Conservation (phyloP, 495 filamentous ascomycete genomes). For the Penicillium nucicola region DNA sequence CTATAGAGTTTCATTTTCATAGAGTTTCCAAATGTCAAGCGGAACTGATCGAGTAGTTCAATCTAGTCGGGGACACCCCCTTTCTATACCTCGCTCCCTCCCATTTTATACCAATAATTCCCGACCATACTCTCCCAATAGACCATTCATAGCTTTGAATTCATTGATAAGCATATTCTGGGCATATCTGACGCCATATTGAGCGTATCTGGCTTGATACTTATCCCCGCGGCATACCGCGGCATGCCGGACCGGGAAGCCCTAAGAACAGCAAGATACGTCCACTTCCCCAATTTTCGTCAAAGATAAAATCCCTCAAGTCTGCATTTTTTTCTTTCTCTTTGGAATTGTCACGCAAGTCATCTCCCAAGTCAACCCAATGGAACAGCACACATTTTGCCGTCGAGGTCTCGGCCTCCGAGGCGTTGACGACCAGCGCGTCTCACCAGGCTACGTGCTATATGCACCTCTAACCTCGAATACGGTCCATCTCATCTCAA, state of each 20-base stretch:
- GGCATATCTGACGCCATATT: slow-evolving; percentile 22
- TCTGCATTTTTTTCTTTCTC: neutral
- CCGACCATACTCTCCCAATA: slow-evolving; percentile 40
- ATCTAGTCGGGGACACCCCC: neutral
- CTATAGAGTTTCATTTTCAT: neutral
- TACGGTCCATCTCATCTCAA: slow-evolving; percentile 39
- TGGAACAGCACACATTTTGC: slow-evolving; percentile 43
- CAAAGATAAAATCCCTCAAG: neutral
- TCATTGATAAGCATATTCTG: slow-evolving; percentile 16
- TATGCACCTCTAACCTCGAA: slow-evolving; percentile 40
- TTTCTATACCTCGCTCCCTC: neutral
- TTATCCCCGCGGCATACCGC: slow-evolving; percentile 29
- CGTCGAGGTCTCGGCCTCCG: slow-evolving; percentile 42
- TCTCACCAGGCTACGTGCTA: slow-evolving; percentile 43
- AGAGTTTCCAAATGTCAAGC: neutral
- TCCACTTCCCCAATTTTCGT: neutral
- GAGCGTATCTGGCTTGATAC: slow-evolving; percentile 1
- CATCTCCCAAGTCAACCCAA: neutral
- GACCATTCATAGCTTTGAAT: neutral
- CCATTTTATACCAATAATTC: neutral
- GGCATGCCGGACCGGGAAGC: slow-evolving; percentile 24
- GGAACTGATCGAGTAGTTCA: neutral
- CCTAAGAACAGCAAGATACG: slow-evolving; percentile 5
- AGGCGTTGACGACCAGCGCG: slow-evolving; percentile 35
- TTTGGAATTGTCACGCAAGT: neutral